These are phyloP conservation scores for Fusarium haematococcum DNA, from an alignment of 2,329 filamentous ascomycete species.

Conservation along the genomic window DNA sequence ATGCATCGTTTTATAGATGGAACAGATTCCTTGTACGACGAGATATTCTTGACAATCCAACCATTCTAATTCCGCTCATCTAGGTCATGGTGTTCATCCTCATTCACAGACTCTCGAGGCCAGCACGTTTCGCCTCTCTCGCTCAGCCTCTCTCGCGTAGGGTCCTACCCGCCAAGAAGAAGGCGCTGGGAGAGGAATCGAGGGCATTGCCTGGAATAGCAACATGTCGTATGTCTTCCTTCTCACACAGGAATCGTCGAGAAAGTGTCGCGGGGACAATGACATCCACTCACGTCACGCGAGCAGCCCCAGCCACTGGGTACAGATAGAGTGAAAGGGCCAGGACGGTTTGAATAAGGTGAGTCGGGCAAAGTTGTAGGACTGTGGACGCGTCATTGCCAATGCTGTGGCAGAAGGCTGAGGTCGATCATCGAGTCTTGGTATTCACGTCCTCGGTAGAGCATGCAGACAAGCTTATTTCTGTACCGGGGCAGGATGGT, in stretches of 20 bases:
- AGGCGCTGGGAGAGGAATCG: neutral
- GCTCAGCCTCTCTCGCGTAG: constrained; percentile 29
- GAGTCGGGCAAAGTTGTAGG: neutral
- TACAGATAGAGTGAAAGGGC: neutral
- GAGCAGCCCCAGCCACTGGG: constrained; percentile 15
- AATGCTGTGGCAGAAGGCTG: constrained; percentile 2
- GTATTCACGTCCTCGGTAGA: neutral
- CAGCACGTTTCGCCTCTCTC: neutral
- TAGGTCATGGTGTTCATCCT: neutral
- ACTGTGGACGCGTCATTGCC: constrained; percentile 23
- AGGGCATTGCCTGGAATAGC: constrained; percentile 30
- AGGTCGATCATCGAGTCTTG: neutral
- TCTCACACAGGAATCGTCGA: neutral
- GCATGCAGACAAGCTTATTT: neutral
- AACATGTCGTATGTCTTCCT: constrained; percentile 35
- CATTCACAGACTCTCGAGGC: neutral
- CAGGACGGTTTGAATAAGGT: neutral
- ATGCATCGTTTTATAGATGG: constrained; percentile 21
- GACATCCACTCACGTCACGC: constrained; percentile 14
- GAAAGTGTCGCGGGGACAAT: neutral
- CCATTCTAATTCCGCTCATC: neutral
- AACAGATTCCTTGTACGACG: neutral
- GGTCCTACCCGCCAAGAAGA: constrained; percentile 5
- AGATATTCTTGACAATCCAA: neutral
- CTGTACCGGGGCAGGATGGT: neutral